These are phyloP conservation scores for Carex parvula DNA, from an alignment of 176 grass and related monocot genomes.

Conservation along the genomic window DNA sequence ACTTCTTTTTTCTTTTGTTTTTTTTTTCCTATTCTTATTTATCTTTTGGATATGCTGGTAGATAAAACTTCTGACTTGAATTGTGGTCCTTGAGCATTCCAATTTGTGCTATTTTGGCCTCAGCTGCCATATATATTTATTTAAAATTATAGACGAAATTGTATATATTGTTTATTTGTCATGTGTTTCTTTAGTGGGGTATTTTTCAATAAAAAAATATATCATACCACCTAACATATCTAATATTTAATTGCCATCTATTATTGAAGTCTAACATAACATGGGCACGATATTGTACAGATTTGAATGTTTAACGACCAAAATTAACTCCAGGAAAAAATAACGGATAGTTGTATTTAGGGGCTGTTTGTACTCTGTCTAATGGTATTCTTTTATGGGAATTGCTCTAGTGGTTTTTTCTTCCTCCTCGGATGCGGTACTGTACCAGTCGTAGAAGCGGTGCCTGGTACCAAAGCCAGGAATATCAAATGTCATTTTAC, in stretches of 20 bases:
- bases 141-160: neutral
- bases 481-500: neutral
- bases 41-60: neutral
- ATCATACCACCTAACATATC: neutral
- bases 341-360: neutral
- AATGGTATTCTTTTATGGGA: neutral
- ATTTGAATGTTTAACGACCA: neutral
- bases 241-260: neutral
- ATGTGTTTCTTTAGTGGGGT: neutral
- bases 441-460: neutral
- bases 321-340: neutral
- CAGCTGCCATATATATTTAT: neutral
- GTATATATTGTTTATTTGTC: neutral
- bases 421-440: neutral
- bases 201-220: neutral
- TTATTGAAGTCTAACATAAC: neutral
- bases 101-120: neutral
- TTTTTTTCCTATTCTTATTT: neutral
- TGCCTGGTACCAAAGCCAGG: neutral
- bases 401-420: neutral
- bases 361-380: neutral
- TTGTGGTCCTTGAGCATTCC: neutral
- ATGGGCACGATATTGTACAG: neutral
- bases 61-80: neutral
- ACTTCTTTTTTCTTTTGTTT: neutral